Percentiles rank a stretch among this genome's conserved stretches.
phyloP scores from a whole-genome alignment of 805 yeast genomes.

The Starmerella bombi region DNA sequence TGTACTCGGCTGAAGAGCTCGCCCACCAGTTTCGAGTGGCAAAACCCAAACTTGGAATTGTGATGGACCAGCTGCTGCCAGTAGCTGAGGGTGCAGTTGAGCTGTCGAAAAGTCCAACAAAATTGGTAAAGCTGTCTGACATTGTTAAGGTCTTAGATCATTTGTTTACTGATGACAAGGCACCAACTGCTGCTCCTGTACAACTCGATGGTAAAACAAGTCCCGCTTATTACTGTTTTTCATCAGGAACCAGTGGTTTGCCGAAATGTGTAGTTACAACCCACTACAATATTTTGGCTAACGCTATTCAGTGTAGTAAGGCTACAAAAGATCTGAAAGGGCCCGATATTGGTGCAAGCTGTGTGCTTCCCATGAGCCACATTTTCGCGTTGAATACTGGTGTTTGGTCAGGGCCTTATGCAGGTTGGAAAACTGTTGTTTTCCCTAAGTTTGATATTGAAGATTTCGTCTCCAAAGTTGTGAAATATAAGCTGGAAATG shows the following conservation, averaged over 20 bases:
- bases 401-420: slow-evolving; percentile 21
- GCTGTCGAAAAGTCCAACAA: slow-evolving; percentile 3
- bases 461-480: slow-evolving; percentile 22
- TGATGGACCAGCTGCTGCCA: slow-evolving; percentile 9
- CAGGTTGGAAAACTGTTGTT: slow-evolving; percentile 20
- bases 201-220: slow-evolving; percentile 12
- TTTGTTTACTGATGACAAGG: slow-evolving; percentile 1
- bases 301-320: slow-evolving; percentile 23
- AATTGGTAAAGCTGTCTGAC: slow-evolving; percentile 4
- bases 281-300: slow-evolving; percentile 40
- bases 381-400: slow-evolving; percentile 26
- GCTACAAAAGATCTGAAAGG: not conserved
- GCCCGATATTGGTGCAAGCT: slow-evolving; percentile 25
- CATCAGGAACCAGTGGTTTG: slow-evolving; percentile 38
- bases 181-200: slow-evolving; percentile 9
- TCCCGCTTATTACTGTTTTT: slow-evolving; percentile 25
- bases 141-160: slow-evolving; percentile 2
- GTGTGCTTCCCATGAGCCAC: slow-evolving; percentile 27
- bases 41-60: slow-evolving; percentile 18
- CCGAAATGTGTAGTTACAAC: slow-evolving; percentile 66
- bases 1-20: slow-evolving; percentile 26
- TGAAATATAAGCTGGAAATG: slow-evolving; percentile 28
- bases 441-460: slow-evolving; percentile 28
- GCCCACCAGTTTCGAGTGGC: slow-evolving; percentile 22
- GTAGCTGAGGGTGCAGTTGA: slow-evolving; percentile 9